These are phyloP conservation scores for Chromosphaera perkinsii DNA, from an alignment of 208 protist species.

Conservation along the genomic window DNA sequence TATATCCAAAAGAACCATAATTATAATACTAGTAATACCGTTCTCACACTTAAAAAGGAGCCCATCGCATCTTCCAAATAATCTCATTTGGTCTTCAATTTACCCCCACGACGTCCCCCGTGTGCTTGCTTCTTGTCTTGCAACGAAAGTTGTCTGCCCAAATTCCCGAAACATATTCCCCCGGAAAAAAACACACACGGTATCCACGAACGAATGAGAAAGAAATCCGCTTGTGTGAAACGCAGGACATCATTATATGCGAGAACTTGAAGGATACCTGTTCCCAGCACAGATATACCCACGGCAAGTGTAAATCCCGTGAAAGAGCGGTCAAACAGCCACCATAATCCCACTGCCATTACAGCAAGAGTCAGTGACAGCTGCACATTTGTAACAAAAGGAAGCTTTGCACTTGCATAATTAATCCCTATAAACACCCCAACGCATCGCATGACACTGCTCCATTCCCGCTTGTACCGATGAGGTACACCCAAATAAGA, in stretches of 20 bases:
- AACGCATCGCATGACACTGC: constrained; percentile 11
- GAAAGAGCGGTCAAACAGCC: constrained; percentile 21
- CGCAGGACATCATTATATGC: constrained; percentile 6
- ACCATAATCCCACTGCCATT: constrained; percentile 25
- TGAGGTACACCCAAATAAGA: constrained; percentile 1
- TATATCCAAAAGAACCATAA: too few relatives aligned
- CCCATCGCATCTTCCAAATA: too few relatives aligned
- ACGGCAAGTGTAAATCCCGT: constrained; percentile 4
- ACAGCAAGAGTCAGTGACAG: constrained; percentile 17
- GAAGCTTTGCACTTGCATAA: constrained; percentile 28
- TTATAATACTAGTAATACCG: too few relatives aligned
- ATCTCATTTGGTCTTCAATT: too few relatives aligned
- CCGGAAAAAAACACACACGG: constrained; percentile 1
- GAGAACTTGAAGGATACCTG: background rate
- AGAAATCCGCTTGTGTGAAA: background rate
- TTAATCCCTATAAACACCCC: constrained; percentile 25
- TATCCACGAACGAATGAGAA: constrained; percentile 1
- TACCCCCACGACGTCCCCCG: too few relatives aligned
- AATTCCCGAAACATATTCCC: background rate
- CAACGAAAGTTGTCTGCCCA: constrained; percentile 4
- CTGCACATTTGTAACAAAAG: constrained; percentile 9
- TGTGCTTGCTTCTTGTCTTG: too few relatives aligned
- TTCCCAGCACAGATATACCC: background rate
- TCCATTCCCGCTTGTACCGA: constrained; percentile 24
- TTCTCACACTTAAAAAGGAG: too few relatives aligned